Base-by-base conservation (phyloP, 2,329 filamentous ascomycete genomes). In the Colletotrichum simmondsii region DNA sequence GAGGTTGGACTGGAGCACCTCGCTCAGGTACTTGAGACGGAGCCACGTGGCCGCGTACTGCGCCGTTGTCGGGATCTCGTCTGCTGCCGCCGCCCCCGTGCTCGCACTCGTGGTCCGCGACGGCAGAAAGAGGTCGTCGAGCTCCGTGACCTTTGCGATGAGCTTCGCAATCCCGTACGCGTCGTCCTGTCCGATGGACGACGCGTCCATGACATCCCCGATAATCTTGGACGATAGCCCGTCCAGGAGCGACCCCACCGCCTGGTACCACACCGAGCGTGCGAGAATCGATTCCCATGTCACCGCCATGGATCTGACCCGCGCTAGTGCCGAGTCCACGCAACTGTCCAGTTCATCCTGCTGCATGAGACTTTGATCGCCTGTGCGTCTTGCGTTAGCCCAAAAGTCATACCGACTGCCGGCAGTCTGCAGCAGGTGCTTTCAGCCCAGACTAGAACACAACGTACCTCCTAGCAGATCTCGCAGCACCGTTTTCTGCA, bases 1-100 rank as follows among this genome's bases (percentile, higher is more conserved):
- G 65, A 92, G 83, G 77, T 92, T 92, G 76, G 90, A 92, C 82
- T 93, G 91, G 75, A 93, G 83, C 32, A 92, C 87, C 79, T 92
- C 89, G 74, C 88, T 88, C 22, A 93, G 83, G 76, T 89, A 92
- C 80, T 92, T 90, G 72, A 93, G 85, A 61, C 90, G 86, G 71
- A 92, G 83, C 91, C 91, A 93, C 61, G 85, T 87, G 3, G 86
- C 84, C 4, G 90, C 89, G 75, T 91, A 92, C 77, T 92, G 89
- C 3, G 89, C 85, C 42, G 91, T 92, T 4, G 85, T 80, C 4
- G 90, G 88, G 1, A 90, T 80, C 42, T 86, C 85, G 5, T 84
- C 83, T 26, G 78, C 79, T 16, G 6, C 71, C 75, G 2, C 77
- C 75, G 53, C 28, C 63, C 28, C 28, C 26, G 19, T 42, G 5